phyloP scores from a whole-genome alignment of 108 stramenopile species.

The Cyclostephanos tholiformis region DNA sequence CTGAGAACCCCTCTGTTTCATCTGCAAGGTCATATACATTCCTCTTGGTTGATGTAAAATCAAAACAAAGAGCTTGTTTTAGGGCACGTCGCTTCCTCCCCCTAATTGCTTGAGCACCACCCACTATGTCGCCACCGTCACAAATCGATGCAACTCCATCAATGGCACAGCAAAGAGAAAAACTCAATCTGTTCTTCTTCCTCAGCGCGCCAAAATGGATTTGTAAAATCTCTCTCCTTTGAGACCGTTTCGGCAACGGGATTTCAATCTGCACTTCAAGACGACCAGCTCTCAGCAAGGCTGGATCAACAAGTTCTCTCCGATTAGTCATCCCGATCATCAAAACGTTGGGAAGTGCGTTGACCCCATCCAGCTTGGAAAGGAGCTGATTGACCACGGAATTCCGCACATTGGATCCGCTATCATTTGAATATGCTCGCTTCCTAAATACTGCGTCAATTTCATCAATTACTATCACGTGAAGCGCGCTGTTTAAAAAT shows the following conservation, averaged over 20 bases:
- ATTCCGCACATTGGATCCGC: conserved; percentile 65
- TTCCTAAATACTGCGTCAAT: conserved; percentile 83
- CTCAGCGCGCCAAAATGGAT: conserved; percentile 79
- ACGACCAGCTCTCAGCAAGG: conserved; percentile 80
- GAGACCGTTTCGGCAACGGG: conserved; percentile 59
- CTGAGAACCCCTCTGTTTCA: conserved; percentile 77
- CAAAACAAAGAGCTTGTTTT: conserved; percentile 24
- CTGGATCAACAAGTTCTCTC: conserved; percentile 77
- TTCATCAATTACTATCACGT: conserved; percentile 87
- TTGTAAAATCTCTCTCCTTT: conserved; percentile 59
- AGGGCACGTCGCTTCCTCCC: conserved; percentile 39
- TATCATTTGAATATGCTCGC: conserved; percentile 65
- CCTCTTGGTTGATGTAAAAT: conserved; percentile 21
- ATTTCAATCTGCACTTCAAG: conserved; percentile 87
- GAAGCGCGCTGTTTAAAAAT: conserved; percentile 64
- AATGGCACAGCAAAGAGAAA: conserved; percentile 74
- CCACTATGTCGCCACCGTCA: neutral
- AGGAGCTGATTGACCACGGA: conserved; percentile 84
- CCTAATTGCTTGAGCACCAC: conserved; percentile 3
- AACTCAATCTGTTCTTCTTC: conserved; percentile 61
- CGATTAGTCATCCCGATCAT: conserved; percentile 88
- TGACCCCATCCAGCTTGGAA: conserved; percentile 83
- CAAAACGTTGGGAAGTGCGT: conserved; percentile 75
- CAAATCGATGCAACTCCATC: conserved; percentile 53
- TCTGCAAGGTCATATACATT: conserved; percentile 6